These are phyloP conservation scores for Kwoniella mangroviensis DNA, from an alignment of 768 basidiomycete species.

Conservation along the genomic window DNA sequence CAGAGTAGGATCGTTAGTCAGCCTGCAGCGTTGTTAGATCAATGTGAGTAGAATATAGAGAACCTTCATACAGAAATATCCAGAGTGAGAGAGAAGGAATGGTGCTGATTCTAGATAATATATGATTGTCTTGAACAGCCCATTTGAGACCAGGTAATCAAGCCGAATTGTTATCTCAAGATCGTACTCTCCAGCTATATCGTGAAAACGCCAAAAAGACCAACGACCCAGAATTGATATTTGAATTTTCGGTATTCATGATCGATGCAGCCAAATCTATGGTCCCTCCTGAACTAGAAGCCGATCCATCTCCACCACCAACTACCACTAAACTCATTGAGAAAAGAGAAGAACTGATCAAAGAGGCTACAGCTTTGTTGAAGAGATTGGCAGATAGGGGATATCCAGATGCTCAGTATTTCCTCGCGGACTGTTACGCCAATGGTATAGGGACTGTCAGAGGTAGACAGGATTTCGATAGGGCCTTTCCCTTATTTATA, in stretches of 20 bases:
- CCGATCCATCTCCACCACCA: constrained; percentile 17
- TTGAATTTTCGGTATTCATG: constrained; percentile 99
- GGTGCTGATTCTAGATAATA: no score
- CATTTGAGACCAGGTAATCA: constrained; percentile 91
- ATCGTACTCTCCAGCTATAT: constrained; percentile 95
- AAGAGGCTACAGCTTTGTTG: constrained; percentile 83
- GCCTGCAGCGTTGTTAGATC: constrained; percentile 53
- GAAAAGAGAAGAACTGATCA: constrained; percentile 73
- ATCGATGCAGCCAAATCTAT: constrained; percentile 93
- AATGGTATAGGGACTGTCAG: constrained; percentile 96
- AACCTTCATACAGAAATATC: background rate
- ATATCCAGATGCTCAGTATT: constrained; percentile 93
- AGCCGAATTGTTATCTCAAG: constrained; percentile 89
- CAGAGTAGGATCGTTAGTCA: constrained; percentile 41
- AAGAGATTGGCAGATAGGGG: constrained; percentile 92
- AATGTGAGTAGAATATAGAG: constrained; percentile 44
- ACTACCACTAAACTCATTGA: constrained; percentile 38
- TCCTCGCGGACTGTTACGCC: constrained; percentile 95
- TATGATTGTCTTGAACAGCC: constrained; percentile 52
- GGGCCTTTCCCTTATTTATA: constrained; percentile 93
- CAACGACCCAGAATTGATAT: constrained; percentile 94
- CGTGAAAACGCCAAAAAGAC: constrained; percentile 98
- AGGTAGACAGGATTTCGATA: constrained; percentile 92
- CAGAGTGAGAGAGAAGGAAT: no score
- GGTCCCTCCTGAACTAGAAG: constrained; percentile 63